phyloP scores from a whole-genome alignment of 257 asterid species.

The Plantago major region DNA sequence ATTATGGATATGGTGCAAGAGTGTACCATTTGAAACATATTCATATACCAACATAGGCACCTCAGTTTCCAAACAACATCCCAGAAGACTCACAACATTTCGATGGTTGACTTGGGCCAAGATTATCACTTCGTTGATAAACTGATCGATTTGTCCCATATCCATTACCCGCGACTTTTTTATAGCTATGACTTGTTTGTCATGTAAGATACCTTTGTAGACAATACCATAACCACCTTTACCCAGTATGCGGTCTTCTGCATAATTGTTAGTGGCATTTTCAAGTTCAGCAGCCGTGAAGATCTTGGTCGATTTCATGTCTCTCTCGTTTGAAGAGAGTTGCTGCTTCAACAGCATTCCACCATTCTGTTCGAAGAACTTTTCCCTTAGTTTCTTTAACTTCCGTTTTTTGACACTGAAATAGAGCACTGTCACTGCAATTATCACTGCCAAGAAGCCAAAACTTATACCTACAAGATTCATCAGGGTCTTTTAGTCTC shows the following conservation, averaged over 20 bases:
- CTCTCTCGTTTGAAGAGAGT: constrained; percentile 20
- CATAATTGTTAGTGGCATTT: constrained; percentile 39
- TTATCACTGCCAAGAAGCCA: constrained; percentile 15
- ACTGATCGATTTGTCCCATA: constrained; percentile 28
- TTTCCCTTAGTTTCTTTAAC: constrained; percentile 20
- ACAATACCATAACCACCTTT: constrained; percentile 44
- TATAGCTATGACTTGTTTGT: constrained; percentile 34
- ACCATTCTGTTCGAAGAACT: constrained; percentile 47
- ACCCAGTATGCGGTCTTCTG: constrained; percentile 37
- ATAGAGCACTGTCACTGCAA: constrained; percentile 17
- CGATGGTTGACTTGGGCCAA: constrained; percentile 41
- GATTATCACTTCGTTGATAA: constrained; percentile 44
- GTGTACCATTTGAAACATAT: constrained; percentile 28
- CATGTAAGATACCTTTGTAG: constrained; percentile 31
- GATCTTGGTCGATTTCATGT: constrained; percentile 26
- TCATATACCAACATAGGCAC: constrained; percentile 38
- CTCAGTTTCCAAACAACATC: constrained; percentile 42
- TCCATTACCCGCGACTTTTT: constrained; percentile 36
- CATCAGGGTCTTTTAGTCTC: neutral
- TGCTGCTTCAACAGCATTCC: constrained; percentile 42
- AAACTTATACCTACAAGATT: constrained; percentile 19
- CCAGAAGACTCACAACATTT: constrained; percentile 41
- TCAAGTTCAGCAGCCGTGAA: constrained; percentile 35
- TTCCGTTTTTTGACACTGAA: constrained; percentile 17
- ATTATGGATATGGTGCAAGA: constrained; percentile 29